phyloP scores from a whole-genome alignment of 352 stramenopile genomes.

The Globisporangium takayamanum region DNA sequence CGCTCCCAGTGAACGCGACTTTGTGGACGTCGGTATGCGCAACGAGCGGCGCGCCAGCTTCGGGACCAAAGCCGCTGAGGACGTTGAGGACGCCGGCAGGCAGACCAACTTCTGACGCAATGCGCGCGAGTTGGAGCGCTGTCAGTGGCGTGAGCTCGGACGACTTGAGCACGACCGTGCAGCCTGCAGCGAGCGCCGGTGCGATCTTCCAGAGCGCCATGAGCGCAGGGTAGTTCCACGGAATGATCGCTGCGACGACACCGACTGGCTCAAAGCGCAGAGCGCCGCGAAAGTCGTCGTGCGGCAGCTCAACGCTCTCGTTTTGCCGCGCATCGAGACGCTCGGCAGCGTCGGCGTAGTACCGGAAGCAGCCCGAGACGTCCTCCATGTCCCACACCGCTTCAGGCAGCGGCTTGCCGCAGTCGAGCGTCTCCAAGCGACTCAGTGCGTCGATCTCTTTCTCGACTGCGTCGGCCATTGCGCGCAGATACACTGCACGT shows the following conservation, averaged over 20 bases:
- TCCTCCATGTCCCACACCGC: slow-evolving; percentile 70
- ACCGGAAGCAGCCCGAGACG: slow-evolving; percentile 49
- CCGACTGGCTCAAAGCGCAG: slow-evolving; percentile 65
- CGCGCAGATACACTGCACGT: slow-evolving; percentile 45
- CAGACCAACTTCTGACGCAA: slow-evolving; percentile 54
- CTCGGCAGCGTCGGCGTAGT: slow-evolving; percentile 50
- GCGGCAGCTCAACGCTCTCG: slow-evolving; percentile 33
- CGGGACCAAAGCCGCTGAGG: slow-evolving; percentile 49
- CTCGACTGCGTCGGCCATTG: slow-evolving; percentile 36
- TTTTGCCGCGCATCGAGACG: slow-evolving; percentile 44
- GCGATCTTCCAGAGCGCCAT: slow-evolving; percentile 77
- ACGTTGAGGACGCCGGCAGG: slow-evolving; percentile 63
- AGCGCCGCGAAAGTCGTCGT: slow-evolving; percentile 38
- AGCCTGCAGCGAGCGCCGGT: slow-evolving; percentile 89
- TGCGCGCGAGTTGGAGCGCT: slow-evolving; percentile 62
- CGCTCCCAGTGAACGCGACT: slow-evolving; percentile 68
- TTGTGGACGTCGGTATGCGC: slow-evolving; percentile 67
- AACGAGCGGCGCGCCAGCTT: slow-evolving; percentile 59
- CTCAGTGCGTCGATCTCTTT: slow-evolving; percentile 30
- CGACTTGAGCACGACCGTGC: slow-evolving; percentile 93
- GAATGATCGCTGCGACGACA: slow-evolving; percentile 60
- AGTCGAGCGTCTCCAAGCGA: slow-evolving; percentile 59
- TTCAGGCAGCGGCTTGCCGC: slow-evolving; percentile 56
- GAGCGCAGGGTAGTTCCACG: slow-evolving; percentile 57
- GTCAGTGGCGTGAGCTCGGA: slow-evolving; percentile 91